Base-by-base conservation (phyloP, 2,329 filamentous ascomycete genomes). In the Apiospora phragmitis region DNA sequence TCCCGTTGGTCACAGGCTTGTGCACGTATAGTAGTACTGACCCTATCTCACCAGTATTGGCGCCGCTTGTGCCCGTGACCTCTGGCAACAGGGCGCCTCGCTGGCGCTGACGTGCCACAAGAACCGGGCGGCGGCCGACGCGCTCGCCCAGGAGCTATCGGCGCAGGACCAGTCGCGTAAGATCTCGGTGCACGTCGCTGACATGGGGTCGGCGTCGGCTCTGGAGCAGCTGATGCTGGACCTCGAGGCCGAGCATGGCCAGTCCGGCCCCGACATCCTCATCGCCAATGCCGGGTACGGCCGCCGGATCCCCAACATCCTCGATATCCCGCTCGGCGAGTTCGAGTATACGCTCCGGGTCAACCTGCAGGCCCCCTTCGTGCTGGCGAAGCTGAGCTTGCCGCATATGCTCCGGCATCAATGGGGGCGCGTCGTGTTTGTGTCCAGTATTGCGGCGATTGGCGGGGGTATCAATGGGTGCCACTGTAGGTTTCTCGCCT, bases 241-340 rank as follows among this genome's bases (percentile, higher is more conserved):
- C 70, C 87, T 92, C 59, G 80, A 84, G 66, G 76, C 80, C 0
- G 76, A 86, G 68, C 89, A 92, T 76, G 83, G 82, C 14, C 83
- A 87, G 70, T 68, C 75, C 6, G 83, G 83, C 1, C 88, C 89
- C 0, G 88, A 92, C 75, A 91, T 93, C 29, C 81, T 93, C 3
- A 79, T 93, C 35, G 88, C 87, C 12, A 93, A 93, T 75, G 91
- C 91, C 1, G 91, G 90, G 0, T 86, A 91, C 73, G 90, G 90
- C 51, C 90, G 89, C 76, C 84, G 89, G n/a, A 87, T 90, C 70
- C 80, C 81, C 3, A 78, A 82, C 66, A 84, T 89, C 66, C 82
- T 85, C 76, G 89, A 91, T 71, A 91, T 92, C 72, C 83, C 85
- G 8, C 78, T 91, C 32, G 88, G 89, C 68, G 89, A 92, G 77